Evolutionary conservation across 2,329 filamentous ascomycete species (phyloP).

Genomic region (Rhynchosporium agropyri): DNA sequence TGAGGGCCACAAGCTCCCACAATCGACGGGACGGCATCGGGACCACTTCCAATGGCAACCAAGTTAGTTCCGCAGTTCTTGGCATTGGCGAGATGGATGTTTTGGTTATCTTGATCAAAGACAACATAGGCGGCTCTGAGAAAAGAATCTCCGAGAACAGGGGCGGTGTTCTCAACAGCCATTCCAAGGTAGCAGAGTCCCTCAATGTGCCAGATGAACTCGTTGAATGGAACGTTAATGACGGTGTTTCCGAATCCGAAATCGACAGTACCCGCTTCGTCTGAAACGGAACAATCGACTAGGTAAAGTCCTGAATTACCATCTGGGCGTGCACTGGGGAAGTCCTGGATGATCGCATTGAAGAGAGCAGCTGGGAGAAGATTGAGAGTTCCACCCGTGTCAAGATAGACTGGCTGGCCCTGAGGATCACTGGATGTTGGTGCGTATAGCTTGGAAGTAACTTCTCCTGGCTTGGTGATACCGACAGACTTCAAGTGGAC

Average conservation of each 20-base stretch:
- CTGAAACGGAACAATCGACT: slow-evolving; percentile 18
- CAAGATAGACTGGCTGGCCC: slow-evolving; percentile 27
- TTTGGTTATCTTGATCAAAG: slow-evolving; percentile 29
- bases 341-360: slow-evolving; percentile 25
- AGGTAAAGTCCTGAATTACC: slow-evolving; percentile 21
- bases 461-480: slow-evolving; percentile 27
- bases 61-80: slow-evolving; percentile 26
- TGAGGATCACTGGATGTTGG: slow-evolving; percentile 14
- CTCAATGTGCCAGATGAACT: slow-evolving; percentile 29
- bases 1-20: slow-evolving; percentile 22
- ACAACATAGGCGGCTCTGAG: slow-evolving; percentile 27
- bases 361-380: slow-evolving; percentile 24
- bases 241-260: slow-evolving; percentile 29
- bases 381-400: slow-evolving; percentile 28
- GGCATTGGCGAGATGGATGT: slow-evolving; percentile 25
- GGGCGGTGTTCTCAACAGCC: slow-evolving; percentile 16
- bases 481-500: slow-evolving; percentile 29
- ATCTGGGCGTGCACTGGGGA: slow-evolving; percentile 23
- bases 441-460: slow-evolving; percentile 16
- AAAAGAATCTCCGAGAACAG: slow-evolving; percentile 28
- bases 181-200: slow-evolving; percentile 20
- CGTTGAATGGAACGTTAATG: slow-evolving; percentile 27
- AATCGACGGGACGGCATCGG: slow-evolving; percentile 28
- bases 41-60: slow-evolving; percentile 25
- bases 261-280: slow-evolving; percentile 24